These are phyloP conservation scores for Kwoniella dendrophila DNA, from an alignment of 768 basidiomycete species.

Conservation along the genomic window DNA sequence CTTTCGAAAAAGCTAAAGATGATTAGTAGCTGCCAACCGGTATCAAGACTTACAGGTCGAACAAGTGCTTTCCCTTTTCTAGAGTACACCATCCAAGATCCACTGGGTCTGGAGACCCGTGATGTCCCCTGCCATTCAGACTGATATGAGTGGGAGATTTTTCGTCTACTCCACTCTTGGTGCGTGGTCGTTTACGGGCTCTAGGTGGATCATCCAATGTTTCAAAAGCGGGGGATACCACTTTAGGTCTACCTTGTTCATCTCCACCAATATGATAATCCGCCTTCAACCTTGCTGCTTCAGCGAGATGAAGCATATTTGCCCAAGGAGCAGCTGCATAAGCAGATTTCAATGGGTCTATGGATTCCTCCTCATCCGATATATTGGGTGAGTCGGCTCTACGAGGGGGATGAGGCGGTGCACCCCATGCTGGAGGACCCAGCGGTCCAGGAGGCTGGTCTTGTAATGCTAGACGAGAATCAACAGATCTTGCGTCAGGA, in stretches of 20 bases:
- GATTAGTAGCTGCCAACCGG: conserved; percentile 19
- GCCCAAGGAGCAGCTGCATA: conserved; percentile 34
- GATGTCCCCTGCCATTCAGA: conserved; percentile 24
- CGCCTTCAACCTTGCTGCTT: conserved; percentile 44
- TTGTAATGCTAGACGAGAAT: not conserved
- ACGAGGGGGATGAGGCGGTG: conserved; percentile 3
- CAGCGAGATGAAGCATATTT: conserved; percentile 47
- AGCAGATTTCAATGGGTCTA: conserved; percentile 26
- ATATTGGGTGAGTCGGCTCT: conserved; percentile 13
- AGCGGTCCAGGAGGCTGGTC: not conserved
- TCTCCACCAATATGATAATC: conserved; percentile 36
- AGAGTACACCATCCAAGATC: conserved; percentile 37
- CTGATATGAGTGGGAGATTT: conserved; percentile 13
- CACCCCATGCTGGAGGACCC: conserved; percentile 4
- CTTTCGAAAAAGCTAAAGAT: conserved; percentile 46
- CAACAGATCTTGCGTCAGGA: not conserved
- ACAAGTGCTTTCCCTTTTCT: conserved; percentile 38
- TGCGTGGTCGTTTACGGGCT: not conserved
- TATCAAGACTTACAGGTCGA: conserved; percentile 30
- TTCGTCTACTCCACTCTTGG: not conserved
- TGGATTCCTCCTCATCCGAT: conserved; percentile 38
- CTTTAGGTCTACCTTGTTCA: conserved; percentile 4
- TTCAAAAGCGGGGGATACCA: conserved; percentile 3
- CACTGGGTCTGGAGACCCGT: conserved; percentile 34
- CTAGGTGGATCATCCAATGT: not conserved